Evolutionary conservation across 2,329 filamentous ascomycete species (phyloP).

Genomic region (Alternaria postmessia): DNA sequence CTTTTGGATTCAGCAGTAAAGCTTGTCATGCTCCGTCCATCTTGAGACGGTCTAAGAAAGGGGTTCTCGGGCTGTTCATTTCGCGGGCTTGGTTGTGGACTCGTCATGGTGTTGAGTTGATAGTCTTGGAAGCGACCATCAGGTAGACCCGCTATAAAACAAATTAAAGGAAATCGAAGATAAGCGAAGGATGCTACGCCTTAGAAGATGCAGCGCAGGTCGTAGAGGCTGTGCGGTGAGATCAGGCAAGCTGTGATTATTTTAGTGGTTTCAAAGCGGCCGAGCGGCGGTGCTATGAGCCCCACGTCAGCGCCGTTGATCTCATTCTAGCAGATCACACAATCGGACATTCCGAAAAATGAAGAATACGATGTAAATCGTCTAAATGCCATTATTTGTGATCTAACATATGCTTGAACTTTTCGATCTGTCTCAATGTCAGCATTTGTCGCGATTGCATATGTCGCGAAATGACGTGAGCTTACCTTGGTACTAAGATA

Average conservation of each 20-base stretch:
- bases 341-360: background rate
- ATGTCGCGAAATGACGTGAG: background rate
- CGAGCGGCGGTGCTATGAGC: constrained; percentile 1
- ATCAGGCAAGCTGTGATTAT: constrained; percentile 5
- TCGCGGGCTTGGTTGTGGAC: constrained; percentile 1
- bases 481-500: constrained; percentile 94
- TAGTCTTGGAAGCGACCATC: background rate
- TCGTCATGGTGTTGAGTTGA: constrained; percentile 6
- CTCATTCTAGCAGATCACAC: background rate
- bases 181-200: constrained; percentile 1
- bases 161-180: background rate
- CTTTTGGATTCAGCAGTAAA: constrained; percentile 6
- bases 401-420: constrained; percentile 62
- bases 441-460: constrained; percentile 22
- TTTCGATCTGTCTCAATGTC: constrained; percentile 55
- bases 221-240: constrained; percentile 4
- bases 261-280: constrained; percentile 9
- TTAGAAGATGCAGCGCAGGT: constrained; percentile 1
- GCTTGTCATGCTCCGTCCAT: constrained; percentile 4
- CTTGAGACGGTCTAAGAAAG: constrained; percentile 12
- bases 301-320: constrained; percentile 9
- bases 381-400: constrained; percentile 11
- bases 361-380: background rate
- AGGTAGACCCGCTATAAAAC: background rate
- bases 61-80: constrained; percentile 6